Evolutionary conservation across 352 stramenopile genomes (phyloP), one percentile per base, ranked within the genome.

Genomic region (Phytophthora sp.): DNA sequence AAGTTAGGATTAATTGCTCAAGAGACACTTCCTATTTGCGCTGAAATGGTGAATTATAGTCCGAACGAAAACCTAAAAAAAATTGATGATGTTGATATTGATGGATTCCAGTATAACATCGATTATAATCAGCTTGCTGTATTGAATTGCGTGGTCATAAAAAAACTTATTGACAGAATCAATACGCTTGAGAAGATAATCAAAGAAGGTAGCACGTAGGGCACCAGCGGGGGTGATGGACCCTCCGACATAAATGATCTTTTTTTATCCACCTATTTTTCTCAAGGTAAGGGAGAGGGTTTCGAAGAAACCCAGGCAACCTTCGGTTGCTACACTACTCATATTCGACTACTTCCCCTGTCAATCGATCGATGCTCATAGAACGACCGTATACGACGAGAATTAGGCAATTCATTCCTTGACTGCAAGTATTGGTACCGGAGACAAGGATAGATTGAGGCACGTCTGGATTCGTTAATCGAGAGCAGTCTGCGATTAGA

Each of bases 301-400:
- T n/a, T n/a, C n/a, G n/a, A n/a, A n/a, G n/a, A n/a, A n/a, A n/a
- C n/a, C n/a, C n/a, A n/a, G n/a, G n/a, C n/a, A n/a, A n/a, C n/a
- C n/a, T n/a, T n/a, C n/a, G n/a, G n/a, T n/a, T n/a, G n/a, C n/a
- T n/a, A n/a, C n/a, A n/a, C 30, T 37, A 37, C 31, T 37, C 31
- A 37, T 37, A 37, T 37, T 37, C 31, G 3, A 37, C 31, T 7
- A 31, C 55, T 37, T 65, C 55, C 3, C 23, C 24, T 39, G 42
- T 44, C 3, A 66, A n/a, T 34, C 35, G 34, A 59, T 59, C 45
- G 24, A 66, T 60, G 35, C 3, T 18, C 23, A 34, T 49, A 42
- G 13, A 23, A 42, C 35, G 35, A 23, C 35, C 35, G 17, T 42
- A 42, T 5, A 21, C 35, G 17, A 42, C 35, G 13, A 42, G 17